Conservation (phyloP, 1,284 basidiomycete genomes). For the Puccinia polysora region DNA sequence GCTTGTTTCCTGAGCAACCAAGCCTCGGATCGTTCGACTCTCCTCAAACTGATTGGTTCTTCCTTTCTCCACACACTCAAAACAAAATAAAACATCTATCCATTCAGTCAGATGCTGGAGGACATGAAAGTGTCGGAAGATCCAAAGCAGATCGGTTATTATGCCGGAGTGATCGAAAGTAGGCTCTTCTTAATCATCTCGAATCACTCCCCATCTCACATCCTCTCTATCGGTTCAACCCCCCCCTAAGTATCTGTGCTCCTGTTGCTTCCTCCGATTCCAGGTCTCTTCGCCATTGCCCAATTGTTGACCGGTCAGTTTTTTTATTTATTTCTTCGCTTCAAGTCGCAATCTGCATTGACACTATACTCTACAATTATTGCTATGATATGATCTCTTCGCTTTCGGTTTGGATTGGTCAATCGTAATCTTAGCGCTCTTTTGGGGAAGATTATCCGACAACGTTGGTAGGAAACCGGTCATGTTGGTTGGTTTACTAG, state of each 20-base stretch:
- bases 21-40: no score
- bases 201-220: no score
- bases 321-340: not conserved
- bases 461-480: conserved; percentile 46
- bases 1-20: not conserved
- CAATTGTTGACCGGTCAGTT: conserved; percentile 35
- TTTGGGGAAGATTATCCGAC: conserved; percentile 46
- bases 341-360: not conserved
- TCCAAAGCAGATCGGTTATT: conserved; percentile 31
- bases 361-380: not conserved
- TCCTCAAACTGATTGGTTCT: not conserved
- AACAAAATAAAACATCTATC: not conserved
- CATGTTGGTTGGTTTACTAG: conserved; percentile 45
- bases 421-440: conserved; percentile 16
- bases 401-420: no score
- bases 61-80: not conserved
- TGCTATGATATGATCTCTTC: no score
- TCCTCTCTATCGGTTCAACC: no score
- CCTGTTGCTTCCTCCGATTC: not conserved
- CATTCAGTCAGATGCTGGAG: conserved; percentile 34
- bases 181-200: not conserved
- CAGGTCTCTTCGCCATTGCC: conserved; percentile 41
- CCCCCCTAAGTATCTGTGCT: no score
- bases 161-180: conserved; percentile 44
- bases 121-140: conserved; percentile 37